Conservation (phyloP, 805 yeast species). For the Saccharomycopsis sp. region DNA sequence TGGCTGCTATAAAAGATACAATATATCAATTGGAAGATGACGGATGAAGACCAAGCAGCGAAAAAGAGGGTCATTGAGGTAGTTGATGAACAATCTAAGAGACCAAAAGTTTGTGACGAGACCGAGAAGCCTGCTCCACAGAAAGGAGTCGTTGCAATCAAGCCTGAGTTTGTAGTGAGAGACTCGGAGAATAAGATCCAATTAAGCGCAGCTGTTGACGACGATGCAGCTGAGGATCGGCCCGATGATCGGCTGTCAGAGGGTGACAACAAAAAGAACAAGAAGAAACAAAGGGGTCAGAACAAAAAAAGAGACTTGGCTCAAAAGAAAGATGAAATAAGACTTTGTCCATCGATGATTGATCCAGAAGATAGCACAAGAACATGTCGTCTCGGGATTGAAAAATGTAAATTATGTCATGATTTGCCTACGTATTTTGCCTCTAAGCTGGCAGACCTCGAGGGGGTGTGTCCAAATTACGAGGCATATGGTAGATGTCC, state of each 20-base stretch:
- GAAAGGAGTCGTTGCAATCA: constrained; percentile 69
- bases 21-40: no score
- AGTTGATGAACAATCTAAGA: constrained; percentile 13
- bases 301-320: constrained; percentile 74
- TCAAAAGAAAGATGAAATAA: constrained; percentile 57
- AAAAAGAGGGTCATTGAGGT: neutral
- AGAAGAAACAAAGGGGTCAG: constrained; percentile 64
- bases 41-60: neutral
- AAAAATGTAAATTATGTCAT: constrained; percentile 71
- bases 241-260: constrained; percentile 42
- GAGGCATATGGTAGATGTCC: constrained; percentile 84
- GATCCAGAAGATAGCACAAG: constrained; percentile 42
- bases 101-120: constrained; percentile 7
- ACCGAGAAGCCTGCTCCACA: constrained; percentile 10
- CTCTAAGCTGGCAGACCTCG: constrained; percentile 64
- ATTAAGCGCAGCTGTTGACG: constrained; percentile 28
- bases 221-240: constrained; percentile 40
- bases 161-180: constrained; percentile 25
- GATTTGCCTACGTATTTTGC: constrained; percentile 58
- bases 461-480: constrained; percentile 80
- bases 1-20: no score
- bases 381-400: constrained; percentile 58
- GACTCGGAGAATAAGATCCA: constrained; percentile 11
- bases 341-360: constrained; percentile 57
- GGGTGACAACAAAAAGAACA: constrained; percentile 35